Base-by-base conservation (phyloP, 306 rosid genomes). In the Carpinus viminea region DNA sequence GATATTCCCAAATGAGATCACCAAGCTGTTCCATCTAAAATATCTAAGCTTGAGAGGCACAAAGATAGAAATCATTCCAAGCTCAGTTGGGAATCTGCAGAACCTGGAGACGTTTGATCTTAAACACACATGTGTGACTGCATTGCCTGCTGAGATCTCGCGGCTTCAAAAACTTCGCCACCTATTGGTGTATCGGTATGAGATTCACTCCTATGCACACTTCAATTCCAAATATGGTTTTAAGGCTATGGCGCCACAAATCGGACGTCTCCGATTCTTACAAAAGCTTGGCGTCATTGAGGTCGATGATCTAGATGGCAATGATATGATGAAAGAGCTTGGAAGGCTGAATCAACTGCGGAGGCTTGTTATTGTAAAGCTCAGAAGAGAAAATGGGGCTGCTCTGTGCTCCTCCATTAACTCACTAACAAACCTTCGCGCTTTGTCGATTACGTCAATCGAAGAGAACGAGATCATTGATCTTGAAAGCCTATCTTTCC, bases 41-140 rank as follows among this genome's bases (percentile, higher is more conserved):
- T 84, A 82, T 38, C 53, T 84, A 50, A 79, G 77, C 83, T 71
- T 87, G 78, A 79, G 85, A 55, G 20, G 60, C 43, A 84, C 88
- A 0, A 70, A 36, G 57, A 76, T 84, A 53, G 70, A 76, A 8
- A 9, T 15, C 15, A 68, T 84, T 34, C 88, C 85, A 9, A 28
- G 51, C 17, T 38, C 76, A 18, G 76, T 87, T 18, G 76, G 60
- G 74, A 82, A 83, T 60, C 84, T 87, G 26, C 83, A 68, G 43
- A 76, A 75, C 20, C 80, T 87, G 4, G 78, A 87, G 79, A 79
- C 85, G 0, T 65, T 84, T 55, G 86, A 87, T 68, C 85, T 87
- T 8, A 84, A 77, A 59, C 70, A 72, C 4, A 68, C 90, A 2
- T 18, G 9, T 1, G 78, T 87, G 50, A 77, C 62, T n/a, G 75